Conservation (phyloP, 306 rosid genomes). For the Senna tora region DNA sequence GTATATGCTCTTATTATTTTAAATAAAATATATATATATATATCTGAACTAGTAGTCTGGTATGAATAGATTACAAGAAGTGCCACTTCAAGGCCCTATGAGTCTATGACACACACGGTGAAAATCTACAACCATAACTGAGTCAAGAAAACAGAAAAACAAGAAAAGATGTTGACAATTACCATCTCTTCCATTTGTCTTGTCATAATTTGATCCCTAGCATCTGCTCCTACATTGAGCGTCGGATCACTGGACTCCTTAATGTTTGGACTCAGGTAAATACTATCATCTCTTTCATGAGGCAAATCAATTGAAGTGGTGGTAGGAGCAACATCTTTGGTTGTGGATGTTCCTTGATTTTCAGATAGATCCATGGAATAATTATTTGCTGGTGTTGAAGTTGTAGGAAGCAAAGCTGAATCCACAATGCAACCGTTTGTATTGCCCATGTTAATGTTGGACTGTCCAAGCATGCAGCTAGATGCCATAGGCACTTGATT, state of each 20-base stretch:
- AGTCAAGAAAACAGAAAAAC: constrained; percentile 21
- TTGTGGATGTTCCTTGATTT: constrained; percentile 46
- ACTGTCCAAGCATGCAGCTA: constrained; percentile 52
- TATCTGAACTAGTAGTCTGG: not conserved
- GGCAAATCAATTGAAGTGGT: constrained; percentile 42
- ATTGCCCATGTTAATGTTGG: constrained; percentile 45
- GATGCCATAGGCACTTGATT: constrained; percentile 53
- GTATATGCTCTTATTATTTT: not conserved
- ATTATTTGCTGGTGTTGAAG: constrained; percentile 43
- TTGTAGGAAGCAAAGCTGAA: constrained; percentile 39
- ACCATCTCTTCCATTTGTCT: constrained; percentile 66
- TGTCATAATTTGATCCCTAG: constrained; percentile 50
- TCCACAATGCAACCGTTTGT: constrained; percentile 43
- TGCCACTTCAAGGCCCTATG: constrained; percentile 22
- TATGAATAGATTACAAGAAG: constrained; percentile 16
- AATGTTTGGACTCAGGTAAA: constrained; percentile 38
- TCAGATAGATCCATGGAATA: constrained; percentile 51
- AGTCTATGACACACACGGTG: not conserved
- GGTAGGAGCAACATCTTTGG: constrained; percentile 38
- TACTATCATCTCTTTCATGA: constrained; percentile 41
- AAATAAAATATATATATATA: not conserved
- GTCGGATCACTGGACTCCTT: constrained; percentile 52
- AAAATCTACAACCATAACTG: constrained; percentile 25
- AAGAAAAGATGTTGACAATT: constrained; percentile 36
- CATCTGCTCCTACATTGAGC: constrained; percentile 45